Conservation (phyloP, 2,329 filamentous ascomycete species). For the Penicillium psychrosexuale region DNA sequence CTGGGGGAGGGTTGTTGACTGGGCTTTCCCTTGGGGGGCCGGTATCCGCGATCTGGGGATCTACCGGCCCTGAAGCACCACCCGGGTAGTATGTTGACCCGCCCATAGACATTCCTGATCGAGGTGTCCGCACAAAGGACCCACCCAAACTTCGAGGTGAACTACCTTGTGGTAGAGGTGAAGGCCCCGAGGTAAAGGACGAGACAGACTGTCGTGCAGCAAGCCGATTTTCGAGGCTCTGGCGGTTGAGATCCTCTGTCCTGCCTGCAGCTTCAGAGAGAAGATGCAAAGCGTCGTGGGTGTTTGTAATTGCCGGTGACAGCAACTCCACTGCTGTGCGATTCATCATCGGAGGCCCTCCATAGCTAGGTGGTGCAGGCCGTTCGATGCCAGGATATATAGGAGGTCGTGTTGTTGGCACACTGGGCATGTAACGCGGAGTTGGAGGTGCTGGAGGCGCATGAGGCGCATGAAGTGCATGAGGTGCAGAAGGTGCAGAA, state of each 20-base stretch:
- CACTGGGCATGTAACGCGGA: constrained; percentile 29
- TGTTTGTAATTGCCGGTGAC: constrained; percentile 73
- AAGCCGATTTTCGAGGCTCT: constrained; percentile 48
- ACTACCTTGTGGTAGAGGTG: constrained; percentile 34
- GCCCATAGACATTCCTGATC: constrained; percentile 47
- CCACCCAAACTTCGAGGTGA: constrained; percentile 36
- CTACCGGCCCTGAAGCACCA: constrained; percentile 24
- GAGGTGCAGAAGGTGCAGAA: constrained; percentile 6
- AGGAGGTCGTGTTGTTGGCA: constrained; percentile 24
- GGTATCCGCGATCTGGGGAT: constrained; percentile 28
- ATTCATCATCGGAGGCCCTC: constrained; percentile 58
- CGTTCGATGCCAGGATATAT: constrained; percentile 27
- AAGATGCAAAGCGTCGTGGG: constrained; percentile 87
- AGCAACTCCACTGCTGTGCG: constrained; percentile 59
- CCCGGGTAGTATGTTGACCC: constrained; percentile 49
- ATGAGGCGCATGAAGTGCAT: not conserved
- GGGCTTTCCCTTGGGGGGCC: constrained; percentile 27
- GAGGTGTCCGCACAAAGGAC: constrained; percentile 36
- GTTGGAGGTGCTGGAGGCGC: constrained; percentile 20
- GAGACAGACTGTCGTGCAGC: constrained; percentile 38
- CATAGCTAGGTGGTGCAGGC: constrained; percentile 24
- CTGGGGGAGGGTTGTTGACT: constrained; percentile 26
- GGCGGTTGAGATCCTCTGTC: constrained; percentile 50
- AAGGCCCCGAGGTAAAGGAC: constrained; percentile 40
- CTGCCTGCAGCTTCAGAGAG: constrained; percentile 75